Evolutionary conservation across 192 early-diverging fungal genomes (phyloP).

Genomic region (Mortierella antarctica): DNA sequence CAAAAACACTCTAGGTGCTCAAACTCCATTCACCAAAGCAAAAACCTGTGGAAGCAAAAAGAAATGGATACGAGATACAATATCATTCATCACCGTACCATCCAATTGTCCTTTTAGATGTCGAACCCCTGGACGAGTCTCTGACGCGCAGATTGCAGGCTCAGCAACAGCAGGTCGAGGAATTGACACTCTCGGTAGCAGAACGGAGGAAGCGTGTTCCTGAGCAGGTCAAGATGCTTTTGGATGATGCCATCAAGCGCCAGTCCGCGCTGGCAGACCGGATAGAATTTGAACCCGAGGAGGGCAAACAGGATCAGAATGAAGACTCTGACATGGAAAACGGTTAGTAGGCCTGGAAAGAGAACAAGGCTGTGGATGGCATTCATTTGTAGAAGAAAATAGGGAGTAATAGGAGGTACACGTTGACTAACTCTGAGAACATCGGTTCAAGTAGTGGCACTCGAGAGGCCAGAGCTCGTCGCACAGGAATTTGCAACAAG

Average conservation of each 20-base stretch:
- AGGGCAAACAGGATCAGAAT: conserved; percentile 13
- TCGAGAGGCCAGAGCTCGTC: conserved; percentile 29
- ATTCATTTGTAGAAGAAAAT: too few species aligned
- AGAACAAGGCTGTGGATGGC: background rate
- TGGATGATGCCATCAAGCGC: conserved; percentile 52
- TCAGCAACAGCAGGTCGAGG: conserved; percentile 44
- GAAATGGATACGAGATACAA: too few species aligned
- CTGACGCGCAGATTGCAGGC: conserved; percentile 29
- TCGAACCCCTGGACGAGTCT: conserved; percentile 55
- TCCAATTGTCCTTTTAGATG: conserved; percentile 16
- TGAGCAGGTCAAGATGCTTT: conserved; percentile 55
- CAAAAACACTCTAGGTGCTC: background rate
- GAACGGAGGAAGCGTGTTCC: conserved; percentile 55
- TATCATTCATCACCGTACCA: background rate
- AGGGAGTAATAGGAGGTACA: too few species aligned
- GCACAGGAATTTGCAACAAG: conserved; percentile 37
- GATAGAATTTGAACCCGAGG: conserved; percentile 42
- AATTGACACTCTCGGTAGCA: conserved; percentile 46
- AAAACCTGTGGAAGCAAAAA: background rate
- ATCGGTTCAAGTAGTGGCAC: background rate
- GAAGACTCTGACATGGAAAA: conserved; percentile 11
- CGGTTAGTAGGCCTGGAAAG: background rate
- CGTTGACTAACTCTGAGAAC: too few species aligned
- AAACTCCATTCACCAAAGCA: background rate
- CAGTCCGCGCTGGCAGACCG: conserved; percentile 51